Evolutionary conservation across 2,329 filamentous ascomycete genomes (phyloP).

Genomic region (Fusarium tupiense): DNA sequence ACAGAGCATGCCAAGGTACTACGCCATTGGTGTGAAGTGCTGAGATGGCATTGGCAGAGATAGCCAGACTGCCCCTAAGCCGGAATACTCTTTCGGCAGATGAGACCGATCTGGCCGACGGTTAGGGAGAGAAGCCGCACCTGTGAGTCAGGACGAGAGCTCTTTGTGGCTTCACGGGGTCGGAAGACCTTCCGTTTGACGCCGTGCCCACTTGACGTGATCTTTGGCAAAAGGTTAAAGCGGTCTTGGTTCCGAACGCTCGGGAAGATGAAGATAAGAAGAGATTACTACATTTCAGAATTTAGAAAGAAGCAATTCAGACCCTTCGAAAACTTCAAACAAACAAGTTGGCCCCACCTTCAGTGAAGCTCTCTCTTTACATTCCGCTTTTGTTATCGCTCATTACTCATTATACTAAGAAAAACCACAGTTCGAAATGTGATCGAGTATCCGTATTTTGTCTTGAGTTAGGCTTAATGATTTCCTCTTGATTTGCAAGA

Average conservation of each 20-base stretch:
- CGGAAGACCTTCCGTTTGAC: slow-evolving; percentile 28
- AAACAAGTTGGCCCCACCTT: slow-evolving; percentile 7
- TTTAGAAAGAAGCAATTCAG: slow-evolving; percentile 12
- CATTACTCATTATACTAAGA: not conserved
- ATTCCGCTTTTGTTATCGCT: not conserved
- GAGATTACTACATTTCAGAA: not conserved
- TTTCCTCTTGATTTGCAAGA: not conserved
- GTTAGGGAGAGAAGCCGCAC: slow-evolving; percentile 14
- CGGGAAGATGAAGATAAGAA: slow-evolving; percentile 22
- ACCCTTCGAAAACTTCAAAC: slow-evolving; percentile 6
- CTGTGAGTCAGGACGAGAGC: slow-evolving; percentile 28
- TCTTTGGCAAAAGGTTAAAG: slow-evolving; percentile 1
- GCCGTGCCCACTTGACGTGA: slow-evolving; percentile 33
- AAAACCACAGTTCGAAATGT: not conserved
- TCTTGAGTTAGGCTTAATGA: not conserved
- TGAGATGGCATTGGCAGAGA: slow-evolving; percentile 17
- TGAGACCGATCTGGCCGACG: slow-evolving; percentile 32
- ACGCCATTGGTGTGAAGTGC: slow-evolving; percentile 38
- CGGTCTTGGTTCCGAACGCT: slow-evolving; percentile 10
- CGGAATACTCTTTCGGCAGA: slow-evolving; percentile 34
- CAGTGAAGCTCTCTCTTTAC: not conserved
- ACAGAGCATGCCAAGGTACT: slow-evolving; percentile 34
- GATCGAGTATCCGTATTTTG: not conserved
- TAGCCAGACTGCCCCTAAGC: slow-evolving; percentile 18
- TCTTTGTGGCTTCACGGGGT: slow-evolving; percentile 12